Conservation (phyloP, 2,329 filamentous ascomycete genomes). For the Diaporthe helianthi region DNA sequence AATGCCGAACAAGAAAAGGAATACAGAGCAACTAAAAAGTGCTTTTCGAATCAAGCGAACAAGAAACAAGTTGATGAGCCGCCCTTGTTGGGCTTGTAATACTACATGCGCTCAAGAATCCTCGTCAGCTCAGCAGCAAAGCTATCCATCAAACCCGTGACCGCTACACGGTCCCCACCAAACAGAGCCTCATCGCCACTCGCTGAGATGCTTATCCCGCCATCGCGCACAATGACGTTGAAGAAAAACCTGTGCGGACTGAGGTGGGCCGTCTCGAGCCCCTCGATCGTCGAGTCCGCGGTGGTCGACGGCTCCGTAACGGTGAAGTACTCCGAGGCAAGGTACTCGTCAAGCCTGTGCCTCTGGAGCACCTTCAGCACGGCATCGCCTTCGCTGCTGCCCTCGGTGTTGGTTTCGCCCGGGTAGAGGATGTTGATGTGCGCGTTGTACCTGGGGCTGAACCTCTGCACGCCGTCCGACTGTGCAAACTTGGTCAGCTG, state of each 20-base stretch:
- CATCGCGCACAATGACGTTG: conserved; percentile 32
- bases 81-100: too few species aligned
- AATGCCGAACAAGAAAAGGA: neutral
- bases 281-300: conserved; percentile 12
- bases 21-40: neutral
- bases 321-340: conserved; percentile 36
- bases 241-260: conserved; percentile 32
- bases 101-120: conserved; percentile 11
- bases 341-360: conserved; percentile 33
- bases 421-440: conserved; percentile 35
- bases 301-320: conserved; percentile 13
- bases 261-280: conserved; percentile 25
- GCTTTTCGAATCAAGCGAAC: neutral
- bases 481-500: conserved; percentile 35
- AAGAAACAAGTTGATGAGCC: neutral
- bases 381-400: neutral
- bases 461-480: conserved; percentile 29
- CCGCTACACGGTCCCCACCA: conserved; percentile 11
- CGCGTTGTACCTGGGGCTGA: conserved; percentile 33
- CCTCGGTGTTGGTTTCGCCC: neutral
- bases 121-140: conserved; percentile 23
- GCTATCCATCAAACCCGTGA: conserved; percentile 10
- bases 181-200: conserved; percentile 32
- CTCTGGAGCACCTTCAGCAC: conserved; percentile 25
- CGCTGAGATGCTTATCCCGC: conserved; percentile 26